Evolutionary conservation across 225 moss, liverwort and hornwort species (phyloP), one percentile per base, ranked within the genome.

Genomic region (Marchantia polymorpha): DNA sequence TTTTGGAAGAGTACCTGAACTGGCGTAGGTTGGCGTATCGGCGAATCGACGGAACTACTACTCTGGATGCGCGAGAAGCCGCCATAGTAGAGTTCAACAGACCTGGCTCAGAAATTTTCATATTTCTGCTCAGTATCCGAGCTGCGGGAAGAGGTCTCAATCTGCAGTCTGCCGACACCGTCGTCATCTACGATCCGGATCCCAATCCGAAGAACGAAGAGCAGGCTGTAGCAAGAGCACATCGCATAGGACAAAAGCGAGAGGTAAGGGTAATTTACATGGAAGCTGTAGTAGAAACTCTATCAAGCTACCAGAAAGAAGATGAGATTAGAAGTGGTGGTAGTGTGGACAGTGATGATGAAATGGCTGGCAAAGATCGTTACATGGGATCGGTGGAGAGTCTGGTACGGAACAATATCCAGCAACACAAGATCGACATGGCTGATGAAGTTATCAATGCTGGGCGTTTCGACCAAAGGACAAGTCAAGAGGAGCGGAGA

Each of bases 391-490:
- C 99, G 68, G 99, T 99, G 48, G 99, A 99, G 83, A 99, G 95
- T 85, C 82, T 99, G 81, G 99, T 99, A 55, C 94, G 99, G 78
- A 99, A 99, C 83, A 95, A 99, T 76, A 99, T 99, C 59, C 99
- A 99, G 74, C 99, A 99, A 83, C 99, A 99, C 73, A 99, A 99
- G 86, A 99, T 99, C 81, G 99, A 99, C 84, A 99, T 99, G 99
- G 99, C 99, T 16, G 99, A 99, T 83, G 99, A 99, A 80, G 99
- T 99, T 52, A 99, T 99, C 46, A 99, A 99, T 87, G 99, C 99
- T 64, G 99, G 99, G 48, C 93, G 99, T 56, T 99, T 99, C 84
- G 99, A 99, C 83, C 99, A 99, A 76, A 87, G 92, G 65, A 99
- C 99, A 58, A 99, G 94, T 26, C 99, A 99, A 81, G 99, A 99